A percentile compares a stretch with the other conserved stretches of the same genome.
Conservation (phyloP, 202 grass and related monocot species). For the Saccharum hybrid region DNA sequence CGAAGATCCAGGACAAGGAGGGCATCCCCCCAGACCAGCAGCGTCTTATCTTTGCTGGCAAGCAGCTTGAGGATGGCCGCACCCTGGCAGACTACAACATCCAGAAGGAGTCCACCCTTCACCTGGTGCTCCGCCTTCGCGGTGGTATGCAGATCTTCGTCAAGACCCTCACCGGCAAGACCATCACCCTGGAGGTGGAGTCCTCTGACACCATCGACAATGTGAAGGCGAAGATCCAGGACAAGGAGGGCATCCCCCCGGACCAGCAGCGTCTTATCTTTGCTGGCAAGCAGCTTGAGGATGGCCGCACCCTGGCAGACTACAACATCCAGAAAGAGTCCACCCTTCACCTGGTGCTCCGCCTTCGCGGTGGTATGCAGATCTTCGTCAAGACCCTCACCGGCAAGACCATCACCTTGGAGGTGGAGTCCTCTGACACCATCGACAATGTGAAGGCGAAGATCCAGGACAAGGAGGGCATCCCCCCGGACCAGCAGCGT, state of each 20-base stretch:
- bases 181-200: constrained; percentile 74
- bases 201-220: constrained; percentile 60
- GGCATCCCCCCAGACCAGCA: constrained; percentile 73
- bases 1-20: constrained; percentile 73
- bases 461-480: constrained; percentile 74
- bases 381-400: constrained; percentile 88
- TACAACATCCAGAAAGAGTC: constrained; percentile 80
- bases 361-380: constrained; percentile 49
- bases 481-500: constrained; percentile 68
- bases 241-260: constrained; percentile 70
- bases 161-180: constrained; percentile 82
- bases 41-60: constrained; percentile 59
- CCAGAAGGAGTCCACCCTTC: constrained; percentile 68
- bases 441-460: constrained; percentile 52
- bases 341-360: constrained; percentile 61
- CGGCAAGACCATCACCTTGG: constrained; percentile 75
- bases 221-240: constrained; percentile 65
- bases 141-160: constrained; percentile 78
- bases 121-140: constrained; percentile 48
- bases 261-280: constrained; percentile 75
- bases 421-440: constrained; percentile 67
- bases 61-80: constrained; percentile 66
- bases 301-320: constrained; percentile 51
- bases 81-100: constrained; percentile 61
- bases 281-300: constrained; percentile 62